Evolutionary conservation across 148 eudicot species (phyloP).

Genomic region (Chenopodium album): DNA sequence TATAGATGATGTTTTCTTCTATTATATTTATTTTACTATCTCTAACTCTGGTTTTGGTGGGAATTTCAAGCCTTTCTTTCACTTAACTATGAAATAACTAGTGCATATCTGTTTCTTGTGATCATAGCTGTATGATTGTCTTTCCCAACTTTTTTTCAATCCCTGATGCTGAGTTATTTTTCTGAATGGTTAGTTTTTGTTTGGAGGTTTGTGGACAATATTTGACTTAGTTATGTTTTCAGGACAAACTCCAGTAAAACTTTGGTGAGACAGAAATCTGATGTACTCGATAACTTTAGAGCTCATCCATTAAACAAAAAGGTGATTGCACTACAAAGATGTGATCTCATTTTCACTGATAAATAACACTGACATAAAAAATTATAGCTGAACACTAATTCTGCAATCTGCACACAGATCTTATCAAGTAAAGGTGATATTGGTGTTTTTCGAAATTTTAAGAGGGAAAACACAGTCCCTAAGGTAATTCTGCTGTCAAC

Average conservation of each 20-base stretch:
- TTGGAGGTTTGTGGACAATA: not conserved
- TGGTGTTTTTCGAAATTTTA: constrained; percentile 18
- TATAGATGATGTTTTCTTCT: not conserved
- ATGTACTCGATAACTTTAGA: constrained; percentile 26
- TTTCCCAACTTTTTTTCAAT: not conserved
- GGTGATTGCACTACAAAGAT: constrained; percentile 23
- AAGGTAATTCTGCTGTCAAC: constrained; percentile 20
- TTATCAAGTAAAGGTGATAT: constrained; percentile 30
- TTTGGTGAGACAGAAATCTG: constrained; percentile 29
- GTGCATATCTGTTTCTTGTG: not conserved
- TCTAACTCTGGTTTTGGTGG: not conserved
- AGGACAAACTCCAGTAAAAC: constrained; percentile 40
- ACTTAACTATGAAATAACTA: not conserved
- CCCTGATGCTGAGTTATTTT: not conserved
- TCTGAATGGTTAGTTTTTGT: not conserved
- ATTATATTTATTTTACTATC: not conserved
- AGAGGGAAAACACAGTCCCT: constrained; percentile 22
- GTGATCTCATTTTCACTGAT: not conserved
- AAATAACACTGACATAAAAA: not conserved
- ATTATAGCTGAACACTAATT: not conserved
- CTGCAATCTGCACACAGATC: constrained; percentile 24
- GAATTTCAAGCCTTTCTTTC: not conserved
- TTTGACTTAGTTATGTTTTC: constrained; percentile 17
- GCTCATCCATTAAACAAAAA: constrained; percentile 35
- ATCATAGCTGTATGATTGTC: not conserved